These are phyloP conservation scores for Silene coronaria DNA, from an alignment of 179 eudicot genomes.

Conservation along the genomic window DNA sequence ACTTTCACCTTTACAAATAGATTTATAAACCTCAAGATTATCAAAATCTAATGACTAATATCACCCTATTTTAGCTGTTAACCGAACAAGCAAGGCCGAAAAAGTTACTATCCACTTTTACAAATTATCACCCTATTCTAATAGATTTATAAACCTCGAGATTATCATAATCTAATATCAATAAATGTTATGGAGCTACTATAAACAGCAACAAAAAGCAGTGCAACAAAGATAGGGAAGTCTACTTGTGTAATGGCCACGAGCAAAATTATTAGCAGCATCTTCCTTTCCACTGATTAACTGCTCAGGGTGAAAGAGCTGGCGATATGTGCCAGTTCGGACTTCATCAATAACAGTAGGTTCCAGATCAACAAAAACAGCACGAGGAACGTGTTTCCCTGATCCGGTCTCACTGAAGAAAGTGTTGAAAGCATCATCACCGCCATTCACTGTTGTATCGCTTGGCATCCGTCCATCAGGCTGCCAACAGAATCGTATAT, in stretches of 20 bases:
- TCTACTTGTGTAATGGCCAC: conserved; percentile 34
- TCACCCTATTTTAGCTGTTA: too few relatives aligned
- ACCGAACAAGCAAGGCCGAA: neutral
- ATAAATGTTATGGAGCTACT: neutral
- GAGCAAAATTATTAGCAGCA: conserved; percentile 36
- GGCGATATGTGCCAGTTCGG: conserved; percentile 30
- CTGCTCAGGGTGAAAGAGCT: conserved; percentile 35
- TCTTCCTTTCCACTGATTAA: conserved; percentile 33
- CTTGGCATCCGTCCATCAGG: conserved; percentile 35
- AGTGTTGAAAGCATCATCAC: conserved; percentile 35
- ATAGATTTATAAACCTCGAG: neutral
- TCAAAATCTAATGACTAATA: too few relatives aligned
- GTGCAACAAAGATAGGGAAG: neutral
- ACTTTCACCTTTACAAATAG: neutral
- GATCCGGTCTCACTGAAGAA: conserved; percentile 35
- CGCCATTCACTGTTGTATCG: conserved; percentile 27
- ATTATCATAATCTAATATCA: neutral
- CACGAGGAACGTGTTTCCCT: conserved; percentile 35
- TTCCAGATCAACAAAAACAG: conserved; percentile 32
- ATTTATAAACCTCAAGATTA: too few relatives aligned
- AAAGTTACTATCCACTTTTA: neutral
- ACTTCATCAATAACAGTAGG: conserved; percentile 37
- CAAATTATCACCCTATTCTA: neutral
- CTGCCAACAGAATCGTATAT: neutral
- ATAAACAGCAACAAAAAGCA: neutral